phyloP scores from a whole-genome alignment of 2,329 filamentous ascomycete genomes.

The Dryadomyces sulphureus region DNA sequence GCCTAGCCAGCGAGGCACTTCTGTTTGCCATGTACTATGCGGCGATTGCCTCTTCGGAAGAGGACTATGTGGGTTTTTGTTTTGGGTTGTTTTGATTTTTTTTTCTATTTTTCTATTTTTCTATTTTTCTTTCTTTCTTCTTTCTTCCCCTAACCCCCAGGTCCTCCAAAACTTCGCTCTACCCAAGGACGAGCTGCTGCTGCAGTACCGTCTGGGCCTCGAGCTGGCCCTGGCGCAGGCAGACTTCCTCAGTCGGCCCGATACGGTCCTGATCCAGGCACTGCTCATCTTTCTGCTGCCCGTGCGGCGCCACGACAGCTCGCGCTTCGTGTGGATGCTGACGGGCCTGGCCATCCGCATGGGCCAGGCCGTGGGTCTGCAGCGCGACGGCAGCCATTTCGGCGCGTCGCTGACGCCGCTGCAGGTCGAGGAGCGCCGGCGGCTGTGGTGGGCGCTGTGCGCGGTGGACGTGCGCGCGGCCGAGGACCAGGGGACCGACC shows the following conservation, averaged over 20 bases:
- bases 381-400: constrained; percentile 37
- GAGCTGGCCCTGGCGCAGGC: constrained; percentile 43
- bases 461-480: constrained; percentile 39
- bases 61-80: constrained; percentile 39
- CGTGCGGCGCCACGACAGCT: constrained; percentile 29
- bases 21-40: constrained; percentile 44
- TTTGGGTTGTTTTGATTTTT: no score
- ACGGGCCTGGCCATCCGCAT: constrained; percentile 43
- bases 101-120: no score
- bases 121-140: no score
- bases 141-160: no score
- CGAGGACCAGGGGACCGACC: constrained; percentile 30
- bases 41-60: constrained; percentile 39
- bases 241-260: constrained; percentile 40
- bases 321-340: constrained; percentile 44
- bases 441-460: constrained; percentile 47
- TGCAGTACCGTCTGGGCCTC: constrained; percentile 35
- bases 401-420: constrained; percentile 32
- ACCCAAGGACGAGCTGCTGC: constrained; percentile 27
- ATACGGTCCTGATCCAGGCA: constrained; percentile 42
- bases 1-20: constrained; percentile 33
- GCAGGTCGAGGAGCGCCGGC: constrained; percentile 43
- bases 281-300: constrained; percentile 40
- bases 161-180: constrained; percentile 24
- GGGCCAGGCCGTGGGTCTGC: constrained; percentile 44